phyloP scores from a whole-genome alignment of 208 protist species.

The Vickermania spadyakhi region DNA sequence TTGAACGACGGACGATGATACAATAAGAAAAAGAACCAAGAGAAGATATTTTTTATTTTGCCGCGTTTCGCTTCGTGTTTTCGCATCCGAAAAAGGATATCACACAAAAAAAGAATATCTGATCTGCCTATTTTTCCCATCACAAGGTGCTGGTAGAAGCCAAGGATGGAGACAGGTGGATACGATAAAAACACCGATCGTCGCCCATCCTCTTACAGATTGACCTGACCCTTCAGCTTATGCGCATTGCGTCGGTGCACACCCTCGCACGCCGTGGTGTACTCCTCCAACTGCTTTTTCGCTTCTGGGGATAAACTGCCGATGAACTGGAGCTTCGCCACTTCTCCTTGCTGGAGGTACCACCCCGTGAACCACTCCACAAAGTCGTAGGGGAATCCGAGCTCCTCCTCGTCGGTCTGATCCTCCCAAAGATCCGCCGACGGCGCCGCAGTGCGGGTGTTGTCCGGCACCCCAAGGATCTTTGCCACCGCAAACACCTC shows the following conservation, averaged over 20 bases:
- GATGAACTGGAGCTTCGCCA: constrained; percentile 36
- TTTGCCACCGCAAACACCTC: constrained; percentile 86
- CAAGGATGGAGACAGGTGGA: no score
- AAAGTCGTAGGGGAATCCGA: constrained; percentile 95
- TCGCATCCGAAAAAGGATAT: no score
- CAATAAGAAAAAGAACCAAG: no score
- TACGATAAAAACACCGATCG: no score
- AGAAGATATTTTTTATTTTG: no score
- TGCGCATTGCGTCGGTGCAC: constrained; percentile 89
- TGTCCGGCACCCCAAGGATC: constrained; percentile 72
- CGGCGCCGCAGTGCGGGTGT: constrained; percentile 78
- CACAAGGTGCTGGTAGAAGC: no score
- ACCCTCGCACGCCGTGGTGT: constrained; percentile 48
- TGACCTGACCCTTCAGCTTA: constrained; percentile 73
- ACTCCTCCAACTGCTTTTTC: constrained; percentile 61
- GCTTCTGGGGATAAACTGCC: constrained; percentile 37
- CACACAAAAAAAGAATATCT: no score
- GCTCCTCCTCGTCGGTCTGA: constrained; percentile 95
- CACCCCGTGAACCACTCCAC: constrained; percentile 92
- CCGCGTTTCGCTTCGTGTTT: no score
- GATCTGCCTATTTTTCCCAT: no score
- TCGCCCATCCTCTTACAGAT: no score
- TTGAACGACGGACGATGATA: no score
- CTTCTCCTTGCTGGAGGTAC: constrained; percentile 53
- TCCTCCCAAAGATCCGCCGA: constrained; percentile 94